A percentile compares a stretch with the other conserved stretches of the same genome.
These are phyloP conservation scores for Laburnicola sp. DNA, from an alignment of 2,329 filamentous ascomycete species.

Conservation along the genomic window DNA sequence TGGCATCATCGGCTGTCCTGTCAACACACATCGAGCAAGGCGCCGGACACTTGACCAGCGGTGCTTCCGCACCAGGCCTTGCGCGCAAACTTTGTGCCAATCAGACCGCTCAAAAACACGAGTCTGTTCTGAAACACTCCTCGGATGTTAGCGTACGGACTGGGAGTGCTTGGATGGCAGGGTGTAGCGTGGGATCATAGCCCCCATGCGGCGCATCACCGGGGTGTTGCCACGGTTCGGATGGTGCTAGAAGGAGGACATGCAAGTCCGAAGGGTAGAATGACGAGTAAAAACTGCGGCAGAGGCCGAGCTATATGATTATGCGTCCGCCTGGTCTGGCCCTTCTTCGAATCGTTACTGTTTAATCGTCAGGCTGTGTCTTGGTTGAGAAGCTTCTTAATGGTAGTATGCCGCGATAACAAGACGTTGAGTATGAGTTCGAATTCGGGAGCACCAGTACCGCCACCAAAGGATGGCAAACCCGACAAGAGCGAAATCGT, in stretches of 20 bases:
- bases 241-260: conserved; percentile 3
- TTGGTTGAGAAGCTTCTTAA: not conserved
- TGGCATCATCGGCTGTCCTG: conserved; percentile 2
- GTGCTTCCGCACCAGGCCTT: not conserved
- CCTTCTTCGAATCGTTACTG: not conserved
- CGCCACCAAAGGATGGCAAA: not conserved
- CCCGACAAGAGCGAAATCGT: not conserved
- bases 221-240: conserved; percentile 1
- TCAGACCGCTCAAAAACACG: not conserved
- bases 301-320: conserved; percentile 5
- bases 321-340: not conserved
- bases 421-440: conserved; percentile 1
- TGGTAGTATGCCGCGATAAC: conserved; percentile 4
- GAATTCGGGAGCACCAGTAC: conserved; percentile 1
- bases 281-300: not conserved
- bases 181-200: conserved; percentile 3
- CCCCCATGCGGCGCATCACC: conserved; percentile 1
- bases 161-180: conserved; percentile 1
- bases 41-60: conserved; percentile 3
- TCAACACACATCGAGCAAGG: not conserved
- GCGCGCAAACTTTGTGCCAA: not conserved
- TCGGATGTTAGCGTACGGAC: conserved; percentile 4
- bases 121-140: conserved; percentile 1
- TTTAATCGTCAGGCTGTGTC: not conserved
- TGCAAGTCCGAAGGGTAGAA: conserved; percentile 4